These are phyloP conservation scores for Peniophora sp. DNA, from an alignment of 1,284 basidiomycete species.

Conservation along the genomic window DNA sequence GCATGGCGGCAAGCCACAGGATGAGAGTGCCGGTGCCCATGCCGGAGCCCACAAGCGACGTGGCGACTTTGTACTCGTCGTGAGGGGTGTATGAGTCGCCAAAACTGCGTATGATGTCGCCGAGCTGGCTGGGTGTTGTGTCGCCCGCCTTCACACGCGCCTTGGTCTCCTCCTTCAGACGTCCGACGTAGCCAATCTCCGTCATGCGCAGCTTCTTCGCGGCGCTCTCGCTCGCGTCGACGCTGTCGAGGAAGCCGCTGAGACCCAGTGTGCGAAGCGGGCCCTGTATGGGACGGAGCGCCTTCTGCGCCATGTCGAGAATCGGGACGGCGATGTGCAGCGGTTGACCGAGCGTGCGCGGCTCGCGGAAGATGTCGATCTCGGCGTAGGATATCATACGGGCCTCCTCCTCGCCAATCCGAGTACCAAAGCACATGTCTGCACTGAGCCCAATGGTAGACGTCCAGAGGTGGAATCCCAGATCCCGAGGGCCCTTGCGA, in stretches of 20 bases:
- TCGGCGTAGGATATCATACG: not conserved
- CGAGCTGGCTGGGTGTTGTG: not conserved
- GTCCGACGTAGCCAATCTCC: not conserved
- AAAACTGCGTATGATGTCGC: not conserved
- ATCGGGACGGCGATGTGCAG: not conserved
- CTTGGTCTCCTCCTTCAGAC: not conserved
- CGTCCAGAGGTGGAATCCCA: not conserved
- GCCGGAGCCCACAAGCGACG: not conserved
- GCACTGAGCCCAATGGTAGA: not conserved
- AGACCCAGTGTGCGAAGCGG: not conserved
- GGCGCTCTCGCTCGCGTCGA: not conserved
- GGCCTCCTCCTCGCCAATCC: not conserved
- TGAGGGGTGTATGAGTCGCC: not conserved
- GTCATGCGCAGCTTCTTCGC: not conserved
- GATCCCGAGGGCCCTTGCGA: not conserved
- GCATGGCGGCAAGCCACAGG: not conserved
- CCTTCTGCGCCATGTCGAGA: not conserved
- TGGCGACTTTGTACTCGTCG: not conserved
- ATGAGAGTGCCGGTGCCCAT: not conserved
- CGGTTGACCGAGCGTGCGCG: not conserved
- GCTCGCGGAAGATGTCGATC: not conserved
- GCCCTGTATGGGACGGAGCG: not conserved
- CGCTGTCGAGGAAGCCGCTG: not conserved
- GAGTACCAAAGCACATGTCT: not conserved
- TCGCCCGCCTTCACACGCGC: not conserved